Conservation (phyloP, 148 eudicot species). For the Chenopodium berlandieri region DNA sequence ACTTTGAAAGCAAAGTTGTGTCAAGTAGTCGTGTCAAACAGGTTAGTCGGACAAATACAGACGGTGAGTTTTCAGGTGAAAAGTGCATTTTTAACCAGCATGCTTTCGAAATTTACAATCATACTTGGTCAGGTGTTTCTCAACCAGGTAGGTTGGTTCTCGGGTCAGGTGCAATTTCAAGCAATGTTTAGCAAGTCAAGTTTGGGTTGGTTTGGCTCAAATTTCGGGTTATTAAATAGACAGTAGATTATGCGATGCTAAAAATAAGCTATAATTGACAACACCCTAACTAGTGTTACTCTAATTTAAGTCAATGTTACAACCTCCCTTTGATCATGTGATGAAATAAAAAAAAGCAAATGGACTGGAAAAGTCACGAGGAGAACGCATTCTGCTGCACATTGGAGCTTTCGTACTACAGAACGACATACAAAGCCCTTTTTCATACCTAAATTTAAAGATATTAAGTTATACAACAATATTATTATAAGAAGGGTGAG, state of each 20-base stretch:
- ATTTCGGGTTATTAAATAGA: too few species aligned
- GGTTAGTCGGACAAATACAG: background rate
- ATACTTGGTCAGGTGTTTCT: background rate
- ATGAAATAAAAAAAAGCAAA: too few species aligned
- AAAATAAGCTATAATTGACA: too few species aligned
- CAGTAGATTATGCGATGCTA: too few species aligned
- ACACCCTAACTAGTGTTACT: too few species aligned
- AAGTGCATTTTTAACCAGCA: background rate
- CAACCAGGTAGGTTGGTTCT: too few species aligned
- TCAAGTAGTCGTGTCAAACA: background rate
- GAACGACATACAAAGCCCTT: background rate
- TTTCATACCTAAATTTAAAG: background rate
- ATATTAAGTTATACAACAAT: background rate
- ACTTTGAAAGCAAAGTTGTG: background rate
- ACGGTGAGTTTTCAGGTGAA: background rate
- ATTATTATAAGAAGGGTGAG: background rate
- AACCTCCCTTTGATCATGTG: background rate
- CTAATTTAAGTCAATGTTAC: background rate
- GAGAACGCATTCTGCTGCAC: background rate
- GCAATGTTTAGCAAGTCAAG: background rate
- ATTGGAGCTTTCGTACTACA: too few species aligned
- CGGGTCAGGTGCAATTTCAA: too few species aligned
- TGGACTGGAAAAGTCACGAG: background rate
- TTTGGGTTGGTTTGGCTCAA: background rate
- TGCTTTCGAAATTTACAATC: background rate